Percentiles rank a stretch among this genome's conserved stretches.
Conservation (phyloP, 2,329 filamentous ascomycete genomes). For the Fusarium sp. region DNA sequence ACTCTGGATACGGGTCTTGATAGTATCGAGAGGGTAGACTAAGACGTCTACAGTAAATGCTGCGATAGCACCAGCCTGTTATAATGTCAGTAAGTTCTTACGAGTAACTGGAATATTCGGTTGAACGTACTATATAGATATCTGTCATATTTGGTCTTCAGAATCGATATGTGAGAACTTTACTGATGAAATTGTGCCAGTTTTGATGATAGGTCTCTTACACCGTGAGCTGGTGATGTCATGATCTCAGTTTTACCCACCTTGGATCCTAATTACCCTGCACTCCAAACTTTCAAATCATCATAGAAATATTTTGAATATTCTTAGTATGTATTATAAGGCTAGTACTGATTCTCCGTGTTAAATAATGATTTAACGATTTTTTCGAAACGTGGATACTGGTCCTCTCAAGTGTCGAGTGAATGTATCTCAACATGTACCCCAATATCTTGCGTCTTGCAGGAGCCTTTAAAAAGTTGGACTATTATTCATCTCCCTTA, state of each 20-base stretch:
- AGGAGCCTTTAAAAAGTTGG: background rate
- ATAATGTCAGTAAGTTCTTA: slow-evolving; percentile 16
- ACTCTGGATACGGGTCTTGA: slow-evolving; percentile 88
- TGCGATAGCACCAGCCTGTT: slow-evolving; percentile 82
- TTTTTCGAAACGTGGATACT: background rate
- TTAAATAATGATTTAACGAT: background rate
- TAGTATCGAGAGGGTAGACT: slow-evolving; percentile 87
- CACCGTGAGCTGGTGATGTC: slow-evolving; percentile 34
- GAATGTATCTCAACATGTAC: background rate
- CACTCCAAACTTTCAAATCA: slow-evolving; percentile 6
- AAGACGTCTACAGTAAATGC: slow-evolving; percentile 88
- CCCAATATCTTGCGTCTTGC: background rate
- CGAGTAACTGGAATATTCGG: accelerated
- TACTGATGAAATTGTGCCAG: background rate
- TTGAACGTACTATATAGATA: slow-evolving; percentile 49
- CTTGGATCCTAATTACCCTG: slow-evolving; percentile 20
- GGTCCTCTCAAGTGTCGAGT: background rate
- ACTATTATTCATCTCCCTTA: background rate
- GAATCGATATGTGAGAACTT: background rate
- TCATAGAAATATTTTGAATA: background rate
- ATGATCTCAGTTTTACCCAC: slow-evolving; percentile 22
- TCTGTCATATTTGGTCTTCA: slow-evolving; percentile 42
- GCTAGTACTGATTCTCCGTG: background rate
- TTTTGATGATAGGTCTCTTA: slow-evolving; percentile 1
- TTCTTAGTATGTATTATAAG: background rate